These are phyloP conservation scores for Xylaria sp. DNA, from an alignment of 2,329 filamentous ascomycete species.

Conservation along the genomic window DNA sequence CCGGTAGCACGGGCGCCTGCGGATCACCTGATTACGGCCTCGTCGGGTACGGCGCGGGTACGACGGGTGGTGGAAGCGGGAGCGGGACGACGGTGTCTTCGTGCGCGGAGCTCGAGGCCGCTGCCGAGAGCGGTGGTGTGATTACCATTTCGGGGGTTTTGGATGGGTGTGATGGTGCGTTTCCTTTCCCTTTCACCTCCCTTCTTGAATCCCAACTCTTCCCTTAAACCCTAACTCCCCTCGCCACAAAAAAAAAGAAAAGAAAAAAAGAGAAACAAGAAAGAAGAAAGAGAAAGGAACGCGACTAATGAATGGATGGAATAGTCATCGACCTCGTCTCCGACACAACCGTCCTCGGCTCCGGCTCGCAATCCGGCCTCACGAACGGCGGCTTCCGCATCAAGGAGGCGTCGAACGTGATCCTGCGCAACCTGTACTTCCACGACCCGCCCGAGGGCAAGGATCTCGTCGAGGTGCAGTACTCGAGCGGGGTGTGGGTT, in stretches of 20 bases:
- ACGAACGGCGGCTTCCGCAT: constrained; percentile 44
- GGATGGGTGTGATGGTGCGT: constrained; percentile 32
- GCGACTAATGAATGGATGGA: background rate
- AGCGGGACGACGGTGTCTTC: constrained; percentile 41
- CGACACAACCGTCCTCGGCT: constrained; percentile 48
- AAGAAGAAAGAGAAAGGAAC: too few species aligned
- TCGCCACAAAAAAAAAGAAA: too few species aligned
- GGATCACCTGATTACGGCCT: constrained; percentile 23
- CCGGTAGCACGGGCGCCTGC: constrained; percentile 19
- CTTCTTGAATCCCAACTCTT: too few species aligned
- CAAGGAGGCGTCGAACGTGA: constrained; percentile 47
- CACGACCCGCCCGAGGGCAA: constrained; percentile 43
- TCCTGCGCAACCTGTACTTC: constrained; percentile 52
- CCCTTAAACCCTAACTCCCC: too few species aligned
- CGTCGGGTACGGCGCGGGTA: constrained; percentile 35
- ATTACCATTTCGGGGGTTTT: constrained; percentile 43
- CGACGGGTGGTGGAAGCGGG: constrained; percentile 43
- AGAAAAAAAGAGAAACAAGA: too few species aligned
- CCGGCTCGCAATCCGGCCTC: constrained; percentile 36
- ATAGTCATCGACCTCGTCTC: constrained; percentile 39
- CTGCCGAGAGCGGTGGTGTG: constrained; percentile 37
- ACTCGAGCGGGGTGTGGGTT: constrained; percentile 41
- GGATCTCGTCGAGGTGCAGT: constrained; percentile 42
- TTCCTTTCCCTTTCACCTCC: background rate
- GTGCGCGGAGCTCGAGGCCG: constrained; percentile 37